Evolutionary conservation across 75 land plant species (phyloP), one percentile per base, ranked within the genome.

Genomic region (Cunninghamia lanceolata): DNA sequence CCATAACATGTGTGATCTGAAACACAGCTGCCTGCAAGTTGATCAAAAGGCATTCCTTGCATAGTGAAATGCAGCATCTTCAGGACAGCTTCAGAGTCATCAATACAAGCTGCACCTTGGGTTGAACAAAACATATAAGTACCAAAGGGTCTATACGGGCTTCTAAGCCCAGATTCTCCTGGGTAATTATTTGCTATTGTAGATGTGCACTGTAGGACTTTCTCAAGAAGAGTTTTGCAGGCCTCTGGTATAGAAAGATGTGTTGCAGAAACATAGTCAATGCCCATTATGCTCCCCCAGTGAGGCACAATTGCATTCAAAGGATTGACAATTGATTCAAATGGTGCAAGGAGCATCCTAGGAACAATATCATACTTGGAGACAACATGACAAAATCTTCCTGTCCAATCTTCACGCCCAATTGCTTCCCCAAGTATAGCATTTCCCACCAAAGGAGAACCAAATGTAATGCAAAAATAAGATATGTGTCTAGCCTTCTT

Each of bases 261-360:
- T 47, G 52, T 47, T 47, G 11, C 52, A 47, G 52, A 13, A 47
- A 47, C 10, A 47, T 10, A 47, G 52, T 8, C 52, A 13, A 13
- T 47, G 52, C 52, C 14, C 52, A 47, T 47, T 47, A 10, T 47
- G 52, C 14, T 47, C 11, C 1, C 52, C 52, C 52, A 47, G 1
- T 47, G 52, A 47, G 52, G 52, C 34, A 30, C 25, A 66, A 66
- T 68, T 68, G 85, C 46, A 38, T 1, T 9, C 52, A 86, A 13
- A 45, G 53, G 52, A 19, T 47, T 19, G 3, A 28, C 53, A 38
- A 86, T 70, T 35, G 53, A 82, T 11, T 86, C 84, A 50, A 86
- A 35, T 9, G 87, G 87, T 45, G 87, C 87, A 81, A 86, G 87
- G 17, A 86, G 85, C 85, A 86, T 86, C 36, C 87, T 17, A 0